Evolutionary conservation across 139 green algal genomes (phyloP).

Genomic region (Tetradesmus lagerheimii): DNA sequence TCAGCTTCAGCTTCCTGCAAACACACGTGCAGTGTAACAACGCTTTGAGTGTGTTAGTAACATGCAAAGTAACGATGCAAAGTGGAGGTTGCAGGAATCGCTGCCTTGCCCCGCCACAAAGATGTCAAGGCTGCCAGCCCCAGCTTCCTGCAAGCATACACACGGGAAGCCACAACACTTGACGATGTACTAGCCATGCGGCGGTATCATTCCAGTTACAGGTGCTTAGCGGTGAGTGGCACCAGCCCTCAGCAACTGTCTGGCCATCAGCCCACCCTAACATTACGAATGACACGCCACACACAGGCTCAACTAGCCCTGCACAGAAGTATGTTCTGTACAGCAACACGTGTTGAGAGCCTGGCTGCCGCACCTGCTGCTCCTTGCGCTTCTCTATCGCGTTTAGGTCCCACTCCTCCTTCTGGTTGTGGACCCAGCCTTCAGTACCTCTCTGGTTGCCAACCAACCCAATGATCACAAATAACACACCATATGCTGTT

Average conservation of each 20-base stretch:
- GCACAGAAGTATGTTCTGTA: too few relatives aligned
- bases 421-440: too few relatives aligned
- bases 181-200: neutral
- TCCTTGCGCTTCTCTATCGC: constrained; percentile 68
- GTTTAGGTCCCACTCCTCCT: neutral
- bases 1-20: constrained; percentile 58
- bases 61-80: neutral
- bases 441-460: too few relatives aligned
- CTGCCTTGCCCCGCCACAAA: neutral
- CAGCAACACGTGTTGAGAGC: too few relatives aligned
- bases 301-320: too few relatives aligned
- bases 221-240: too few relatives aligned
- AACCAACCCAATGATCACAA: too few relatives aligned
- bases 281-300: too few relatives aligned
- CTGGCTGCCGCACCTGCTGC: neutral
- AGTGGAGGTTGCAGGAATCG: neutral
- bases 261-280: too few relatives aligned
- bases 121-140: neutral
- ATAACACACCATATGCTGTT: too few relatives aligned
- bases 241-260: too few relatives aligned
- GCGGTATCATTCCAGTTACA: too few relatives aligned
- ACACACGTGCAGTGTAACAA: neutral
- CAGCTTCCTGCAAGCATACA: constrained; percentile 2
- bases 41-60: constrained; percentile 2
- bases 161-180: neutral